Base-by-base conservation (phyloP, 1,284 basidiomycete genomes). In the Neonothopanus nambi region DNA sequence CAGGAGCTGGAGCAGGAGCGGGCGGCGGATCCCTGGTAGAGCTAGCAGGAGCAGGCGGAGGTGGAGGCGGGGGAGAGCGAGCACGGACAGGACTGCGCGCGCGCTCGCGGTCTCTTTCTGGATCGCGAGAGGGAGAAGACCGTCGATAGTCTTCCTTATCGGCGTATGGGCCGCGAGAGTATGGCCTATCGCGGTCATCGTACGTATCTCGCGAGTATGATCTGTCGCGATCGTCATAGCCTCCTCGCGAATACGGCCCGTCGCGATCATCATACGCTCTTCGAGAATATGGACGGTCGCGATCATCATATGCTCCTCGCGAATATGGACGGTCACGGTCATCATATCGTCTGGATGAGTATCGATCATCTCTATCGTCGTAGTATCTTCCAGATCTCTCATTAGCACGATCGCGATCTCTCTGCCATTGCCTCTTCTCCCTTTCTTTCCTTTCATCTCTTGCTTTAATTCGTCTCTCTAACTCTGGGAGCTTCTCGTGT, bases 401-500 rank as follows among this genome's bases (percentile, higher is more conserved):
- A 68, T 99, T 98, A 47, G 92, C 79, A 57, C 83, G 76, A 69
- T 99, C 95, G 35, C 96, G 78, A 39, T 93, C 90, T 44, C 89
- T 76, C 6, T 81, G 74, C 76, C 89, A 90, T 42, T 93, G 87
- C 42, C 91, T 75, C 65, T 87, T 87, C 63, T 96, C 91, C 62
- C 83, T 77, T 59, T 88, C 83, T 66, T 80, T 86, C 57, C 86
- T 78, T 57, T 87, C 85, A 48, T 96, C 92, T 42, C 91, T 75
- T 21, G 87, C 86, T 64, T 93, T 85, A 56, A 98, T 84, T 64
- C 86, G 86, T 64, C 87, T 81, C 71, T 98, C 95, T 12, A 99
- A 81, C 59, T 93, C 91, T 0, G 96, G 97, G 2, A 99, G 78
- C 52, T 90, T 84, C 67, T 97, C 94, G 64, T 98, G 94, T 84